Conservation (phyloP, 352 stramenopile genomes). For the Bremia lactucae region DNA sequence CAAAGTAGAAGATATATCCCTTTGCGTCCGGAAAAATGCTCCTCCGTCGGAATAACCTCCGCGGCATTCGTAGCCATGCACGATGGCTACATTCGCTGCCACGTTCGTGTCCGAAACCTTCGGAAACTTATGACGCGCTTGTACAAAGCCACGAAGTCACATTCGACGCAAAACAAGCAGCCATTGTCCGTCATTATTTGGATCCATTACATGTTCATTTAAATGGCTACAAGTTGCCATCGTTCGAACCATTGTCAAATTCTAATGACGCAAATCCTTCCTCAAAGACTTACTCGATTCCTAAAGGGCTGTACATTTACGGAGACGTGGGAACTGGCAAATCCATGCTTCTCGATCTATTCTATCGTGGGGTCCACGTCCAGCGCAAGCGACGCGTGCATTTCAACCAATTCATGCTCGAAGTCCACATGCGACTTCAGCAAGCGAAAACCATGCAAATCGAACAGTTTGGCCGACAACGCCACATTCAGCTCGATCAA, state of each 20-base stretch:
- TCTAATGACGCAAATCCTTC: background rate
- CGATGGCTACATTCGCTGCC: conserved; percentile 5
- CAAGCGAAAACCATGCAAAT: conserved; percentile 84
- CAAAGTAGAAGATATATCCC: background rate
- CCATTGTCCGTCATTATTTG: conserved; percentile 28
- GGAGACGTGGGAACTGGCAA: conserved; percentile 94
- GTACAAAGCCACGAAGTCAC: conserved; percentile 16
- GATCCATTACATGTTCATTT: conserved; percentile 55
- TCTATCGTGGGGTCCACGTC: conserved; percentile 62
- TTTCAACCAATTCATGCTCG: conserved; percentile 96
- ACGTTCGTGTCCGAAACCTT: conserved; percentile 15
- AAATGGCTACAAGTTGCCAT: conserved; percentile 38
- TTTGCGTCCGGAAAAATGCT: too few relatives aligned
- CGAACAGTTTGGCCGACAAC: conserved; percentile 60
- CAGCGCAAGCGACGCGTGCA: conserved; percentile 87
- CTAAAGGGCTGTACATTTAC: conserved; percentile 90
- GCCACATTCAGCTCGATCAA: conserved; percentile 70
- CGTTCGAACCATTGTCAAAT: conserved; percentile 27
- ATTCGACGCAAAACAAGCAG: conserved; percentile 23
- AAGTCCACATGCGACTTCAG: conserved; percentile 91
- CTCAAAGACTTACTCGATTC: conserved; percentile 25
- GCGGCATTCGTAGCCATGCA: background rate
- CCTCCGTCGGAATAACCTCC: background rate
- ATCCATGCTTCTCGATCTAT: conserved; percentile 94
- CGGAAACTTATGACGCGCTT: conserved; percentile 20